Evolutionary conservation across 1,284 basidiomycete species (phyloP).

Genomic region (Fistulina hepatica): DNA sequence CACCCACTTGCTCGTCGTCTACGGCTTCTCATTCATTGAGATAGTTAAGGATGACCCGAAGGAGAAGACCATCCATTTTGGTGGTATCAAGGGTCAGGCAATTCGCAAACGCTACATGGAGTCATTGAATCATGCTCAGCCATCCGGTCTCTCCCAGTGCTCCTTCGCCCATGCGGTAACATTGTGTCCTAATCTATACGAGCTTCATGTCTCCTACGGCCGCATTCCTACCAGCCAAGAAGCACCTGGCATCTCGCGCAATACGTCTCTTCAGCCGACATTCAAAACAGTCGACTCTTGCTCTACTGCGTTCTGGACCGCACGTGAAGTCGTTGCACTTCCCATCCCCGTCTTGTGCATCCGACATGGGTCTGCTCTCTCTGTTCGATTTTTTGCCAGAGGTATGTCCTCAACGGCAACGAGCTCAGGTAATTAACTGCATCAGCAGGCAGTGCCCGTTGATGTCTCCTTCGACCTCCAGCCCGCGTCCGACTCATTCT

Average conservation of each 20-base stretch:
- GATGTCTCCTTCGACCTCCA: no score
- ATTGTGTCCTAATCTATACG: slow-evolving; percentile 46
- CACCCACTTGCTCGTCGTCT: slow-evolving; percentile 83
- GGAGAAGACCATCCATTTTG: slow-evolving; percentile 97
- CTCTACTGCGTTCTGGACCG: slow-evolving; percentile 42
- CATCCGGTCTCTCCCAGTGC: slow-evolving; percentile 38
- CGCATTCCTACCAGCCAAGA: slow-evolving; percentile 36
- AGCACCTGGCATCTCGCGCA: slow-evolving; percentile 35
- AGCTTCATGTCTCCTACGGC: slow-evolving; percentile 49
- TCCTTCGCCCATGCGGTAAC: slow-evolving; percentile 48
- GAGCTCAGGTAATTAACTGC: no score
- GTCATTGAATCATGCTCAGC: slow-evolving; percentile 57
- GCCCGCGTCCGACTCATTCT: no score
- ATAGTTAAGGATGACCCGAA: slow-evolving; percentile 98
- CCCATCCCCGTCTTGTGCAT: no score
- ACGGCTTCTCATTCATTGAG: slow-evolving; percentile 97
- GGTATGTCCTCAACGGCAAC: no score
- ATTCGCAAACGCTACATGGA: slow-evolving; percentile 99
- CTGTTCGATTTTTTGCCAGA: no score
- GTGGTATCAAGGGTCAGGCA: slow-evolving; percentile 96
- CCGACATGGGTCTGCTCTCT: no score
- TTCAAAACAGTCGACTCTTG: slow-evolving; percentile 45
- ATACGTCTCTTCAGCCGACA: slow-evolving; percentile 38
- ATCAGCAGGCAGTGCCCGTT: no score
- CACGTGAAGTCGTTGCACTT: slow-evolving; percentile 42